Evolutionary conservation across 202 grass and related monocot species (phyloP).

Genomic region (Saccharum hybrid): DNA sequence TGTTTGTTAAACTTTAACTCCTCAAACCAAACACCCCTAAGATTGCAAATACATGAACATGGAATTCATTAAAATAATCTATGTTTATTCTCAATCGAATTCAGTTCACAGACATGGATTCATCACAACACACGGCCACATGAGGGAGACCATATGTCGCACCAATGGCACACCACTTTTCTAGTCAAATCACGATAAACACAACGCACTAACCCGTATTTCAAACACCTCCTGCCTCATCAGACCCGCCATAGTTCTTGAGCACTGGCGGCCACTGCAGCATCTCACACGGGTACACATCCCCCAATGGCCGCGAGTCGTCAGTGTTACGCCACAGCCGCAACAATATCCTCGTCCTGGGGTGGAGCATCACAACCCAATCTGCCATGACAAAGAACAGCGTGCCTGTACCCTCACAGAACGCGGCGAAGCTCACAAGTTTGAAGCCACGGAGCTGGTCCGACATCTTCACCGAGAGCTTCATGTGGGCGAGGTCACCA

Average conservation of each 20-base stretch:
- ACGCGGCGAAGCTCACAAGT: conserved; percentile 58
- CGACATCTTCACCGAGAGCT: conserved; percentile 55
- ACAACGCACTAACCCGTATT: neutral
- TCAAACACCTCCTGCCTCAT: neutral
- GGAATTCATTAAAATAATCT: neutral
- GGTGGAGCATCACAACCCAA: conserved; percentile 51
- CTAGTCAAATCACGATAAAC: neutral
- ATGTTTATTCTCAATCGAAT: neutral
- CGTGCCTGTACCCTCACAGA: conserved; percentile 48
- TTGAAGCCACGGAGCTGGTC: conserved; percentile 57
- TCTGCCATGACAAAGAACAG: conserved; percentile 65
- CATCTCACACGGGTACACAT: conserved; percentile 62
- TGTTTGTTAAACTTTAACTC: no score
- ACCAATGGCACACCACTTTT: neutral
- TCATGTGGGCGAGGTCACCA: conserved; percentile 38
- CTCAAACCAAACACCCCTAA: no score
- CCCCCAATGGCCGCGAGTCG: conserved; percentile 26
- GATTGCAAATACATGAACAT: neutral
- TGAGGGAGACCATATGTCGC: no score
- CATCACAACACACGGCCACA: neutral
- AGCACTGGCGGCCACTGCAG: conserved; percentile 55
- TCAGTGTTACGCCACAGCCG: conserved; percentile 53
- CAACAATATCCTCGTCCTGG: conserved; percentile 38
- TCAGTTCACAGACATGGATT: neutral
- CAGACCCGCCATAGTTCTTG: neutral